Evolutionary conservation across 139 green algal genomes (phyloP).

Genomic region (Medakamo hakoo): DNA sequence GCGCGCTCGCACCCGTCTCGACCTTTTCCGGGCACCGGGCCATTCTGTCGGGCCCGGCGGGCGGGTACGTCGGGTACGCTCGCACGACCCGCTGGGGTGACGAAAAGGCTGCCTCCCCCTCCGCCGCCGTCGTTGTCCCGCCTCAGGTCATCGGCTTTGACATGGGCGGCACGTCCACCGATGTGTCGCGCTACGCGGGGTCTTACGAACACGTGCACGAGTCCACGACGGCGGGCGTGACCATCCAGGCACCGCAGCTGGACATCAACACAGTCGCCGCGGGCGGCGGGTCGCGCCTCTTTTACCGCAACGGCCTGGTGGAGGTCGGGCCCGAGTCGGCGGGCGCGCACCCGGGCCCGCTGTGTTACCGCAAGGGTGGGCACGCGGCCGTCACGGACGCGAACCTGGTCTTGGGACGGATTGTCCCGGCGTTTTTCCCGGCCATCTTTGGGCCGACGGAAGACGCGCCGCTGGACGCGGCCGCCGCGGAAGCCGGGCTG

Average conservation of each 20-base stretch:
- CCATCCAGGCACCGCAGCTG: constrained; percentile 80
- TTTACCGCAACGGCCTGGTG: constrained; percentile 37
- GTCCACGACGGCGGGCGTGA: constrained; percentile 73
- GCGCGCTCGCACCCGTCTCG: constrained; percentile 52
- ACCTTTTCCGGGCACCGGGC: constrained; percentile 81
- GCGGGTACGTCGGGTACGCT: constrained; percentile 76
- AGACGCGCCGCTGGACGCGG: constrained; percentile 57
- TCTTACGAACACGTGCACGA: constrained; percentile 85
- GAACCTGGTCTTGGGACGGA: constrained; percentile 78
- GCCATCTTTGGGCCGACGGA: constrained; percentile 76
- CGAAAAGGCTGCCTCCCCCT: too few relatives aligned
- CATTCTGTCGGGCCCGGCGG: constrained; percentile 84
- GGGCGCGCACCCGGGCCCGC: constrained; percentile 83
- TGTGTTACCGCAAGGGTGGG: constrained; percentile 89
- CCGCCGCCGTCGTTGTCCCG: neutral
- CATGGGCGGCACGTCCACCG: constrained; percentile 84
- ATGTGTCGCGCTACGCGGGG: constrained; percentile 82
- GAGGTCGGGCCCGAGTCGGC: constrained; percentile 81
- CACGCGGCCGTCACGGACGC: constrained; percentile 86
- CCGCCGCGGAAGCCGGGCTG: constrained; percentile 27
- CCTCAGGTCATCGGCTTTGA: constrained; percentile 91
- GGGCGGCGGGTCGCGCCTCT: constrained; percentile 70
- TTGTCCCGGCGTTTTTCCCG: constrained; percentile 87
- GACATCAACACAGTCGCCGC: constrained; percentile 98
- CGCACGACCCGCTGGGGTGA: constrained; percentile 64